phyloP scores from a whole-genome alignment of 1,284 basidiomycete species.

The Fomitopsis betulina region DNA sequence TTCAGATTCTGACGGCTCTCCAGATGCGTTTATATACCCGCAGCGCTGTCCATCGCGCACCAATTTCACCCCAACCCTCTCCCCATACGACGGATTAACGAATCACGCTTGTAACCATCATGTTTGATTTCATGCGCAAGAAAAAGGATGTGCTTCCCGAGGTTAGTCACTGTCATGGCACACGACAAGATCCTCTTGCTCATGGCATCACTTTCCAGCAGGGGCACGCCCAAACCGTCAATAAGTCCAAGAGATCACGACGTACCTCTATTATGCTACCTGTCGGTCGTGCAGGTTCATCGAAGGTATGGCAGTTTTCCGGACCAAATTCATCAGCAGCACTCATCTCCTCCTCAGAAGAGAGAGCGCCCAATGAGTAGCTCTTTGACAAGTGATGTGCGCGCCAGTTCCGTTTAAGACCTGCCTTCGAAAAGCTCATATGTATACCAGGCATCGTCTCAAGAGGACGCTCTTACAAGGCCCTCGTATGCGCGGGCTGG shows the following conservation, averaged over 20 bases:
- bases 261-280: background rate
- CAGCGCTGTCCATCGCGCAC: too few species aligned
- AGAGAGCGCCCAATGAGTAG: background rate
- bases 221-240: background rate
- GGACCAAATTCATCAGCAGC: background rate
- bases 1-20: slow-evolving; percentile 5
- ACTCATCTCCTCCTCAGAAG: background rate
- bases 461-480: background rate
- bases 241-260: background rate
- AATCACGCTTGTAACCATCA: slow-evolving; percentile 6
- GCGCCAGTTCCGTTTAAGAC: background rate
- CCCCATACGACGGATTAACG: background rate
- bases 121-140: slow-evolving; percentile 17
- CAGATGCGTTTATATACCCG: background rate
- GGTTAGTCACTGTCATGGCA: background rate
- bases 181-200: background rate
- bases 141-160: slow-evolving; percentile 3
- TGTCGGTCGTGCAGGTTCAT: background rate
- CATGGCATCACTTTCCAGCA: background rate
- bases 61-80: background rate
- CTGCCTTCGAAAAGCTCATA: background rate
- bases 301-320: background rate
- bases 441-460: background rate
- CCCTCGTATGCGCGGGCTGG: background rate
- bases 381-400: background rate